phyloP scores from a whole-genome alignment of 2,329 filamentous ascomycete species.

The Calonectria honghensis region DNA sequence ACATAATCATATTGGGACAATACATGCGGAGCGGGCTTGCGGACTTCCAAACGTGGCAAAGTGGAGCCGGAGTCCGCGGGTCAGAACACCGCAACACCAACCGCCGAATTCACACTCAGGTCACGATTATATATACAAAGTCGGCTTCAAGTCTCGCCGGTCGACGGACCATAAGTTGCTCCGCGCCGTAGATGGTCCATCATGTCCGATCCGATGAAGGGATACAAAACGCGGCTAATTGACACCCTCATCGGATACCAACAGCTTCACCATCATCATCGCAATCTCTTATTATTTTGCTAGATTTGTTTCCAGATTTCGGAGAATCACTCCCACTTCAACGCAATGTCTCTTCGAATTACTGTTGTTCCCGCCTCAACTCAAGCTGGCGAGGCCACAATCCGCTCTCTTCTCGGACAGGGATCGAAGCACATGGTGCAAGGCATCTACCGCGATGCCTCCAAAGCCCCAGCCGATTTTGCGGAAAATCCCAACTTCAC shows the following conservation, averaged over 20 bases:
- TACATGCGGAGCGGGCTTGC: background rate
- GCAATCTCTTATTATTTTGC: background rate
- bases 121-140: background rate
- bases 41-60: background rate
- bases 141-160: background rate
- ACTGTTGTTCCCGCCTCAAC: conserved; percentile 60
- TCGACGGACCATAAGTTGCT: background rate
- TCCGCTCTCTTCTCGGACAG: conserved; percentile 53
- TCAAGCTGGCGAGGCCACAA: conserved; percentile 56
- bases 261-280: background rate
- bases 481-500: conserved; percentile 53
- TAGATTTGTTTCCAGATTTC: background rate
- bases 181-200: background rate
- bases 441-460: conserved; percentile 57
- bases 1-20: background rate
- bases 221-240: background rate
- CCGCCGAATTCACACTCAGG: background rate
- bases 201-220: background rate
- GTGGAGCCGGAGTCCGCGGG: background rate
- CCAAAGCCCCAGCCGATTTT: conserved; percentile 57
- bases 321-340: background rate
- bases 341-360: conserved; percentile 56
- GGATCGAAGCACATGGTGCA: conserved; percentile 48
- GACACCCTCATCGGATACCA: background rate
- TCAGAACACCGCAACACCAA: background rate